Percentiles rank a stretch among this genome's conserved stretches.
These are phyloP conservation scores for Phytomonas serpens DNA, from an alignment of 208 protist species.

Conservation along the genomic window DNA sequence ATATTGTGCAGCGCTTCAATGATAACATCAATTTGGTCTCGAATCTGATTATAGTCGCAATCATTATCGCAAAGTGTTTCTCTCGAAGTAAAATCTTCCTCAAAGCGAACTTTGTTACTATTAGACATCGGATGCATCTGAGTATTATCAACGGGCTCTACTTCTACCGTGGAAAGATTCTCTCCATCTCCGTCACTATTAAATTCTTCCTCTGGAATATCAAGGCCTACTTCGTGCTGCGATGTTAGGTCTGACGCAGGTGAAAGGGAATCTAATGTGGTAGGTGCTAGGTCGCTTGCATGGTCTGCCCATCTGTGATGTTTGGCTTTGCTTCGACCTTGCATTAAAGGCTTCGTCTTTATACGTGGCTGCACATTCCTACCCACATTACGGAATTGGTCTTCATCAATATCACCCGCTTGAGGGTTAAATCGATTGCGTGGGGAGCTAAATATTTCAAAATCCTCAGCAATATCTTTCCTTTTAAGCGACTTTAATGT, in stretches of 20 bases:
- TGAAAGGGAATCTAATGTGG: neutral
- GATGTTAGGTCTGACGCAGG: neutral
- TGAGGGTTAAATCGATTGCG: neutral
- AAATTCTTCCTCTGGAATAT: neutral
- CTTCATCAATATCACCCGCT: neutral
- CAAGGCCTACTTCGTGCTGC: neutral
- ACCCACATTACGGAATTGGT: neutral
- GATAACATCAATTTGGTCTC: slow-evolving; percentile 30
- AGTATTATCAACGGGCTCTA: neutral
- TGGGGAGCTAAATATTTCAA: slow-evolving; percentile 39
- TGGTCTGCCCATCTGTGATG: neutral
- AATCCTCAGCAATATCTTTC: slow-evolving; percentile 63
- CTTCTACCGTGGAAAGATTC: neutral
- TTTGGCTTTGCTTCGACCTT: neutral
- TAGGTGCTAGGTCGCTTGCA: neutral
- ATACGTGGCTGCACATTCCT: neutral
- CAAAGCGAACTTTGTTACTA: neutral
- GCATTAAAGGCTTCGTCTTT: neutral
- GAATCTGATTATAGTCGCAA: slow-evolving; percentile 16
- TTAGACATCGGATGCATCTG: neutral
- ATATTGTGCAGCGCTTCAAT: slow-evolving; percentile 28
- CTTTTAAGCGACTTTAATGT: slow-evolving; percentile 75
- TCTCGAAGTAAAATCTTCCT: neutral
- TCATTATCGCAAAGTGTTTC: neutral
- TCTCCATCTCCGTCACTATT: neutral